Conservation (phyloP, 345 rosid genomes). For the Aurinia saxatilis region DNA sequence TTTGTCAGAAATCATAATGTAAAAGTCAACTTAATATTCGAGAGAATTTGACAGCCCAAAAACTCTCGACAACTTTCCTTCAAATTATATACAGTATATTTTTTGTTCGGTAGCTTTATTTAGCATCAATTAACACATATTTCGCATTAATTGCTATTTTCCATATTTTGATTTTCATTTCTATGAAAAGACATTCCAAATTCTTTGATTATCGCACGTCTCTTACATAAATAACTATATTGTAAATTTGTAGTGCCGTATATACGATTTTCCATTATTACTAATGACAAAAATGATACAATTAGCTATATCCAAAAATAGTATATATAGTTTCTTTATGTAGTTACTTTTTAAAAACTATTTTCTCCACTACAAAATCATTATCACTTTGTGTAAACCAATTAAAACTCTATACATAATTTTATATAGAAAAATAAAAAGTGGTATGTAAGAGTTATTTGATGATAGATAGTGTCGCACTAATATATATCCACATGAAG, state of each 20-base stretch:
- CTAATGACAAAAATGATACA: no score
- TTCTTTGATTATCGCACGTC: background rate
- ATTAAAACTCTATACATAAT: background rate
- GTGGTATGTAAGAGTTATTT: background rate
- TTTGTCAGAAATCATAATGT: background rate
- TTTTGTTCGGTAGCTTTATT: background rate
- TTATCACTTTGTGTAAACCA: no score
- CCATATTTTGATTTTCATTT: background rate
- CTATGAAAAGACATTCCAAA: background rate
- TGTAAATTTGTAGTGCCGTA: no score
- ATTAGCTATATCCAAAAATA: no score
- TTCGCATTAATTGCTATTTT: background rate
- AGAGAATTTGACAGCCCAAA: background rate
- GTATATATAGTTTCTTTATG: no score
- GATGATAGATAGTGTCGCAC: conserved; percentile 32
- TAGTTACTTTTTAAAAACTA: no score
- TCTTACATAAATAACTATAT: background rate
- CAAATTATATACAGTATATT: background rate
- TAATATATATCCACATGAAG: conserved; percentile 35
- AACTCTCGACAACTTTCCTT: background rate
- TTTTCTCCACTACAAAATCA: no score
- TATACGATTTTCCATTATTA: no score
- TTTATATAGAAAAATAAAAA: background rate
- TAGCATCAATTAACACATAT: background rate
- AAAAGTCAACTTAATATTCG: conserved; percentile 10